phyloP scores from a whole-genome alignment of 2,329 filamentous ascomycete species.

The Aspergillus carbonarius region DNA sequence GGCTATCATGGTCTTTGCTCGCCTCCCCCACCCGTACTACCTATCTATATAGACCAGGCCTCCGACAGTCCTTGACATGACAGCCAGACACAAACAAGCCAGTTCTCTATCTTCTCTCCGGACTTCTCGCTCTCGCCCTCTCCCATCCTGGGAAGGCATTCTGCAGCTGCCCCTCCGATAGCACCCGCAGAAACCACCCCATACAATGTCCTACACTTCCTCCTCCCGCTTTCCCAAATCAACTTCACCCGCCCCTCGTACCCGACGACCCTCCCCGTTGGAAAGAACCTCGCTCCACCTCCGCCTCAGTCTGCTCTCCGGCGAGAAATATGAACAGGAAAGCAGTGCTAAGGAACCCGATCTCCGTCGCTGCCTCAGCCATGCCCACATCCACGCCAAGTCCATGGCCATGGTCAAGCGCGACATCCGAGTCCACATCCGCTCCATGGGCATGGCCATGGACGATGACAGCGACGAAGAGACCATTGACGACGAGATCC shows the following conservation, averaged over 20 bases:
- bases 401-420: conserved; percentile 7
- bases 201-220: conserved; percentile 5
- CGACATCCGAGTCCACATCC: conserved; percentile 7
- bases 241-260: background rate
- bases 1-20: background rate
- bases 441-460: conserved; percentile 5
- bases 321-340: conserved; percentile 7
- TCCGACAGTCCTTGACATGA: background rate
- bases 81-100: background rate
- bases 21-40: background rate
- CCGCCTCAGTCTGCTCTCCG: conserved; percentile 3
- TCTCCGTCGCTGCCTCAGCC: conserved; percentile 5
- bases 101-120: background rate
- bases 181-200: background rate
- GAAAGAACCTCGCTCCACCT: conserved; percentile 2
- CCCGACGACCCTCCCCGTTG: background rate
- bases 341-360: conserved; percentile 3
- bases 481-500: background rate
- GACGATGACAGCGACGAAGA: conserved; percentile 4
- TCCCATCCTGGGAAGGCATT: conserved; percentile 1
- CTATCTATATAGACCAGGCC: conserved; percentile 2
- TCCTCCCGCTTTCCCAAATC: conserved; percentile 4
- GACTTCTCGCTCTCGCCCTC: background rate
- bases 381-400: conserved; percentile 4
- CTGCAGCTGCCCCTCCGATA: background rate